Percentiles rank a stretch among this genome's conserved stretches.
Conservation (phyloP, 768 basidiomycete species). For the Psilocybe cyanescens region DNA sequence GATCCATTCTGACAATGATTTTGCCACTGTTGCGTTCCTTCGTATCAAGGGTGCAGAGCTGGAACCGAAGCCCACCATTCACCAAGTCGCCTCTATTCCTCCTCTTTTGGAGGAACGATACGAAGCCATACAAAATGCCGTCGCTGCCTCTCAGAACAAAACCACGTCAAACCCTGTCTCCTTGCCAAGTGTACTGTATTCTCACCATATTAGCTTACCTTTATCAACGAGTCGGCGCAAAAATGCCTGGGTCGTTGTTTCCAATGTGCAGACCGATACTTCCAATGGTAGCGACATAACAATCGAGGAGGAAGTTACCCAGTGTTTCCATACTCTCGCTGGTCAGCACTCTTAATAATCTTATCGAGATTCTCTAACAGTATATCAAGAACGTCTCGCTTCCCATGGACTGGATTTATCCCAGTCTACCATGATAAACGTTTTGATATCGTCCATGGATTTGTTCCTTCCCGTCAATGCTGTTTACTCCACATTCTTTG, state of each 20-base stretch:
- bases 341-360: constrained; percentile 43
- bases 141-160: constrained; percentile 11
- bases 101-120: constrained; percentile 54
- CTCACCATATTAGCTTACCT: constrained; percentile 7
- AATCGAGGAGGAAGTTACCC: constrained; percentile 71
- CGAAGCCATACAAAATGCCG: constrained; percentile 26
- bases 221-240: constrained; percentile 29
- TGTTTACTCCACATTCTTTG: constrained; percentile 83
- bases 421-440: constrained; percentile 75
- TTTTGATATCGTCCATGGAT: constrained; percentile 83
- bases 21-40: constrained; percentile 91
- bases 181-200: too few species aligned
- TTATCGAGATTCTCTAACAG: background rate
- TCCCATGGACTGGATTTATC: constrained; percentile 52
- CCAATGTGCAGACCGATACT: constrained; percentile 50
- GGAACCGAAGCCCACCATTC: constrained; percentile 47
- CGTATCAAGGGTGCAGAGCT: constrained; percentile 74
- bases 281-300: constrained; percentile 31
- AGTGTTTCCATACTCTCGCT: constrained; percentile 68
- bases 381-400: constrained; percentile 53
- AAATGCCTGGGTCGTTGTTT: constrained; percentile 73
- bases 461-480: constrained; percentile 79
- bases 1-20: constrained; percentile 78
- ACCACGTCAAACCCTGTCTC: background rate
- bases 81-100: constrained; percentile 41